Conservation (phyloP, 768 basidiomycete species). For the Amanita muscaria region DNA sequence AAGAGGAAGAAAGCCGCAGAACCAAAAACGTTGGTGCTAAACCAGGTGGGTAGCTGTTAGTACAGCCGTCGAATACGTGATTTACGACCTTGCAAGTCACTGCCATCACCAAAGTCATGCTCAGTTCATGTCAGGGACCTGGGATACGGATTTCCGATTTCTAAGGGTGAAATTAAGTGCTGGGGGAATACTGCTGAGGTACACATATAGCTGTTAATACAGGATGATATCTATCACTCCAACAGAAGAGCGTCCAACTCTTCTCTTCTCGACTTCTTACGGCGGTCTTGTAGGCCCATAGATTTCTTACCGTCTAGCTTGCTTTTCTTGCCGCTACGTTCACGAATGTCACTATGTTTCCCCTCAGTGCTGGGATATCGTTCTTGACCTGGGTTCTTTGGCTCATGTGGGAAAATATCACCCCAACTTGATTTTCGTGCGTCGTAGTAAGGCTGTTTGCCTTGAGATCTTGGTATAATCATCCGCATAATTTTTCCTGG, state of each 20-base stretch:
- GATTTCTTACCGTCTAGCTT: not conserved
- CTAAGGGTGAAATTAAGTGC: slow-evolving; percentile 22
- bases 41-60: slow-evolving; percentile 29
- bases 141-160: slow-evolving; percentile 80
- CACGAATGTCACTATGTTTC: not conserved
- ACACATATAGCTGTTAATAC: not conserved
- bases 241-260: not conserved
- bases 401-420: slow-evolving; percentile 85
- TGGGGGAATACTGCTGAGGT: not conserved
- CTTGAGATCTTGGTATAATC: slow-evolving; percentile 88
- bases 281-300: not conserved
- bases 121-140: slow-evolving; percentile 85
- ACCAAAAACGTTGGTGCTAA: slow-evolving; percentile 31
- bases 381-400: slow-evolving; percentile 70
- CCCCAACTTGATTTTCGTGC: slow-evolving; percentile 93
- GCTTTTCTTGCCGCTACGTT: not conserved
- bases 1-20: slow-evolving; percentile 41
- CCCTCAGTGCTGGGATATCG: slow-evolving; percentile 34
- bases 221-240: not conserved
- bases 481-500: slow-evolving; percentile 88
- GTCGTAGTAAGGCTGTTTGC: slow-evolving; percentile 93
- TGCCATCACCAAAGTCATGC: slow-evolving; percentile 68
- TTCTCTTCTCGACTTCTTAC: not conserved
- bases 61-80: slow-evolving; percentile 4
- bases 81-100: slow-evolving; percentile 38